Evolutionary conservation across 1,139 yeast genomes (phyloP).

Genomic region (Scheffersomyces cryptocercus): DNA sequence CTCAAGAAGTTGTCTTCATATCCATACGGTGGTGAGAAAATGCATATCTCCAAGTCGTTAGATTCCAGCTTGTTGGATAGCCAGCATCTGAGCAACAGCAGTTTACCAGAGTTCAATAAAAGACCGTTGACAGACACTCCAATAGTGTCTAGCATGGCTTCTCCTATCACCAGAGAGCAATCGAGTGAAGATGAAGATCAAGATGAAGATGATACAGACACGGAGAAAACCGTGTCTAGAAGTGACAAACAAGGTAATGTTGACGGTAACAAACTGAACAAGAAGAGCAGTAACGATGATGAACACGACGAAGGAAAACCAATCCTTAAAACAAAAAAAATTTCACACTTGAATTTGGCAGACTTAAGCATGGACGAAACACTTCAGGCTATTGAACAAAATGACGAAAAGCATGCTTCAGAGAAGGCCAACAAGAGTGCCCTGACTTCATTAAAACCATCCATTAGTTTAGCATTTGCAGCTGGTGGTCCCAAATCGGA

Average conservation of each 20-base stretch:
- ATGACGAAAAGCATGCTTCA: constrained; percentile 2
- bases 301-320: constrained; percentile 8
- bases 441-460: background rate
- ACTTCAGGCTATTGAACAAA: constrained; percentile 1
- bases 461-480: background rate
- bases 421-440: background rate
- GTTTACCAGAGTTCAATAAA: constrained; percentile 62
- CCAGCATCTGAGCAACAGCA: constrained; percentile 19
- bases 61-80: constrained; percentile 26
- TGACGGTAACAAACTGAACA: background rate
- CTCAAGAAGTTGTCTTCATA: constrained; percentile 15
- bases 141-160: constrained; percentile 52
- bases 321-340: constrained; percentile 32
- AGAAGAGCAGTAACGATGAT: constrained; percentile 1
- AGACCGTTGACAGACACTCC: constrained; percentile 77
- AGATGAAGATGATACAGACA: background rate
- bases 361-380: constrained; percentile 23
- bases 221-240: constrained; percentile 3
- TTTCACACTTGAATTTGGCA: constrained; percentile 43
- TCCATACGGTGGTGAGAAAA: constrained; percentile 13
- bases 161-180: constrained; percentile 47
- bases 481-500: constrained; percentile 2
- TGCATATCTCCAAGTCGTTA: constrained; percentile 23
- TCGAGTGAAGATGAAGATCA: constrained; percentile 31
- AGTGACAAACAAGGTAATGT: background rate